These are phyloP conservation scores for Pontederia paniculata DNA, from an alignment of 176 grass and related monocot genomes.

Conservation along the genomic window DNA sequence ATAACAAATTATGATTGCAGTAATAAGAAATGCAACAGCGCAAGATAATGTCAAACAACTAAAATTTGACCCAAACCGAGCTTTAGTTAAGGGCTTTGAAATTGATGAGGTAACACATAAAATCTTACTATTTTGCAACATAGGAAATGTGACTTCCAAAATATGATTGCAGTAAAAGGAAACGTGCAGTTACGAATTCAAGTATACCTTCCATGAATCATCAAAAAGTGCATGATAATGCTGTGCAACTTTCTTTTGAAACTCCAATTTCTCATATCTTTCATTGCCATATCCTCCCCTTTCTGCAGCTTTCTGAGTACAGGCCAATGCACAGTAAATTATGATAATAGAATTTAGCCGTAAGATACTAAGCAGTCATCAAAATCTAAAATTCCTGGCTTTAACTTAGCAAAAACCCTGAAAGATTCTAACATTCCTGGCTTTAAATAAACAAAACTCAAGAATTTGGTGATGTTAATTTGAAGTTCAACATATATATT, in stretches of 20 bases:
- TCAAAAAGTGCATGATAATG: slow-evolving; percentile 56
- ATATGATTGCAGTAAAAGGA: slow-evolving; percentile 1
- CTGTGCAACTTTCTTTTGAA: slow-evolving; percentile 72
- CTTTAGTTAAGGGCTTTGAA: too few species aligned
- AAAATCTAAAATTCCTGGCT: too few species aligned
- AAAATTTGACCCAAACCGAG: too few species aligned
- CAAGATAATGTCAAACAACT: too few species aligned
- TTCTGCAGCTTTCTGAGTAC: slow-evolving; percentile 73
- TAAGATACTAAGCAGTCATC: not conserved
- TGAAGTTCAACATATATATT: too few species aligned
- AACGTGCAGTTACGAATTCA: slow-evolving; percentile 1
- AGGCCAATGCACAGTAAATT: not conserved
- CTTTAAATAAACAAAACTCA: too few species aligned
- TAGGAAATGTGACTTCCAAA: not conserved
- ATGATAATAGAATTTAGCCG: not conserved
- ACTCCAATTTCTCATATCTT: slow-evolving; percentile 81
- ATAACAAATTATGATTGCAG: too few species aligned
- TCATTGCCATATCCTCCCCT: slow-evolving; percentile 82
- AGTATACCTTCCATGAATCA: slow-evolving; percentile 73
- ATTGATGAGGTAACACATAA: too few species aligned
- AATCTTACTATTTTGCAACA: not conserved
- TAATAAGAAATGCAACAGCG: too few species aligned
- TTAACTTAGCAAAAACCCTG: too few species aligned
- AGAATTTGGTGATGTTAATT: too few species aligned
- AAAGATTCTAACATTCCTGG: too few species aligned